Base-by-base conservation (phyloP, 2,329 filamentous ascomycete species). In the Fusarium sp. region DNA sequence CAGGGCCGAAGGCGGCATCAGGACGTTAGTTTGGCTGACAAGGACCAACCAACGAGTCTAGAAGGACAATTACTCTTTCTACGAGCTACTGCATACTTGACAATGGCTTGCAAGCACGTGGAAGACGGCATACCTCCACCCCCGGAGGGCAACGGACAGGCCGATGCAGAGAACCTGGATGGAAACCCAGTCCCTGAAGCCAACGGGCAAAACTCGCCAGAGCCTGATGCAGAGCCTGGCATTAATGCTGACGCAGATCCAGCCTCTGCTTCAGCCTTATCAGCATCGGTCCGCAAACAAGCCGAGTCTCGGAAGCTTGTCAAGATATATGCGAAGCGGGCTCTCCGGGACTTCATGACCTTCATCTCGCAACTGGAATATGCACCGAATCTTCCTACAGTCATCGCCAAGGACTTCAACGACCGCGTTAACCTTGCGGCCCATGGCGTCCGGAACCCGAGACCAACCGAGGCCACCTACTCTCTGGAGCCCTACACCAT, bases 311-410 rank as follows among this genome's bases (percentile, higher is more conserved):
- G 92, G 52, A 94, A 93, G 80, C 83, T 88, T 29, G 92, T 96
- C 74, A 93, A 93, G 76, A 87, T 88, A 1, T 91, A 93, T 81
- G 94, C 94, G 5, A 95, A 94, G 81, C 89, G 91, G 64, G 93
- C 94, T 1, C 83, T 96, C 24, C 89, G 92, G 68, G 94, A 96
- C 82, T 95, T 93, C 79, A 85, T 91, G 76, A 85, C 89, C 24
- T 96, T 94, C 79, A 84, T 97, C 42, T 90, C 90, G 1, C 86
- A 91, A 68, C 91, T 96, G 72, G 93, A 96, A 77, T 96, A 96
- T 82, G 93, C 94, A 0, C 93, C 93, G 0, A 89, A 93, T 58
- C 82, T 93, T 47, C 89, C 92, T 9, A 82, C 89, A 52, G 87
- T 90, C 52, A 83, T 90, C 29, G 88, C 87, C 20, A 88, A 90